phyloP scores from a whole-genome alignment of 352 stramenopile genomes.

The Pelagophyceae sp. region DNA sequence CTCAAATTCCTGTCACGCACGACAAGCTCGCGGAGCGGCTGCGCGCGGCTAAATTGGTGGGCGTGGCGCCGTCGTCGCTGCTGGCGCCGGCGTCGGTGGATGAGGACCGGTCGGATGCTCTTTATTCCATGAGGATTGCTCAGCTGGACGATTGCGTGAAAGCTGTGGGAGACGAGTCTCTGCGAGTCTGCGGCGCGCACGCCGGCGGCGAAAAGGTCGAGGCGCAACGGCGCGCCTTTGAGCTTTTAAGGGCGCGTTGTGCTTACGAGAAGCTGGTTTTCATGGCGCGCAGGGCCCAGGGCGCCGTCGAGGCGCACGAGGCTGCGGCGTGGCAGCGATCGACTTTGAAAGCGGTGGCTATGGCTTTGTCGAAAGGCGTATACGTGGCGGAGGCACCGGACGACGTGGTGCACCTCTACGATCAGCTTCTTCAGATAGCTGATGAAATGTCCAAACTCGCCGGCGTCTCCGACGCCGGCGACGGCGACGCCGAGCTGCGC shows the following conservation, averaged over 20 bases:
- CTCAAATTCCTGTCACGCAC: too few relatives aligned
- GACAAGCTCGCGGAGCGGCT: not conserved
- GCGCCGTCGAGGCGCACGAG: not conserved
- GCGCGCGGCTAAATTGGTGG: not conserved
- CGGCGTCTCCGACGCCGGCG: not conserved
- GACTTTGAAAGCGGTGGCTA: not conserved
- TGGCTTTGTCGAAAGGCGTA: not conserved
- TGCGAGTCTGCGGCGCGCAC: not conserved
- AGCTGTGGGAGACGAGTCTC: not conserved
- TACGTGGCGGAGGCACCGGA: not conserved
- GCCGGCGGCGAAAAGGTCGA: not conserved
- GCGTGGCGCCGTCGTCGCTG: too few relatives aligned
- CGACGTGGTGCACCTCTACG: conserved; percentile 1
- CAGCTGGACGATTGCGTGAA: not conserved
- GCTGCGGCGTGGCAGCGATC: not conserved
- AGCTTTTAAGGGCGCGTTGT: not conserved
- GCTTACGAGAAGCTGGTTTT: not conserved
- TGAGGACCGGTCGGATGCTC: not conserved
- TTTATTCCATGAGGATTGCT: not conserved
- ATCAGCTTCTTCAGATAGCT: not conserved
- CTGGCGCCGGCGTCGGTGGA: too few relatives aligned
- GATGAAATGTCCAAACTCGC: not conserved
- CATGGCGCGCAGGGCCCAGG: not conserved
- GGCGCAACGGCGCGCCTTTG: not conserved
- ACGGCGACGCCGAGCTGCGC: not conserved